A percentile compares a stretch with the other conserved stretches of the same genome.
Conservation (phyloP, 225 moss, liverwort and hornwort species). For the Rhytidiadelphus loreus region DNA sequence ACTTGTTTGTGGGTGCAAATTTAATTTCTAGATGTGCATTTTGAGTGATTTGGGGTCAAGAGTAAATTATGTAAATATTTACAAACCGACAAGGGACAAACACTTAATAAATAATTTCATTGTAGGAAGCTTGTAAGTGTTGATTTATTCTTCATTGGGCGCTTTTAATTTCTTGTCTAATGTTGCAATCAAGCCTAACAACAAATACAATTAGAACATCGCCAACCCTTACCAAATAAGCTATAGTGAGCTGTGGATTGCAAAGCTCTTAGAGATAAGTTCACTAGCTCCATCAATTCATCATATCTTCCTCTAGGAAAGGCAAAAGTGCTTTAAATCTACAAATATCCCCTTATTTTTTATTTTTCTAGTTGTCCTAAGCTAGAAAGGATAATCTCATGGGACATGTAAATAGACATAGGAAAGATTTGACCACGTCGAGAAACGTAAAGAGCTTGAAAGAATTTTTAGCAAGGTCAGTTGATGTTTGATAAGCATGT, state of each 20-base stretch:
- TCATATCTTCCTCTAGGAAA: not conserved
- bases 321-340: not conserved
- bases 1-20: no score
- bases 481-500: no score
- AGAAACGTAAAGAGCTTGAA: no score
- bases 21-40: no score
- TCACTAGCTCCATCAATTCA: accelerated
- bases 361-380: no score
- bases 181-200: not conserved
- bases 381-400: no score
- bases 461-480: no score
- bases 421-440: no score
- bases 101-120: not conserved
- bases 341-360: not conserved
- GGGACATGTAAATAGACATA: no score
- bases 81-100: no score
- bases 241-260: not conserved
- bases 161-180: not conserved
- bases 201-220: not conserved
- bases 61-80: no score
- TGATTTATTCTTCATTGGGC: not conserved
- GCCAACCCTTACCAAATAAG: not conserved
- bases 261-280: not conserved
- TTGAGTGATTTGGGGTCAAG: no score
- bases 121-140: not conserved